phyloP scores from a whole-genome alignment of 345 rosid species.

The Mangifera indica region DNA sequence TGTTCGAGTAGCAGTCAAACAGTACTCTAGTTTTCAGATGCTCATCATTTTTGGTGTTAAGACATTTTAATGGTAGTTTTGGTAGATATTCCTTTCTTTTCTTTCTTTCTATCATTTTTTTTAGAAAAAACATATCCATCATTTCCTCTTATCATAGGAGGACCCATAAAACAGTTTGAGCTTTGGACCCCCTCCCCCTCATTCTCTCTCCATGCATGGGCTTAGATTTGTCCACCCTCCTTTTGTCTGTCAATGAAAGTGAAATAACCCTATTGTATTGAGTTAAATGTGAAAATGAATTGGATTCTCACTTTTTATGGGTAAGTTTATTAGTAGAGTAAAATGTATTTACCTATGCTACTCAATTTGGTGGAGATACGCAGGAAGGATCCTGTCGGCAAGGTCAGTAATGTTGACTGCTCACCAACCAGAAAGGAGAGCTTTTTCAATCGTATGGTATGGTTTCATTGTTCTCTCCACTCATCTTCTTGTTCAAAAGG shows the following conservation, averaged over 20 bases:
- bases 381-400: conserved; percentile 33
- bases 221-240: background rate
- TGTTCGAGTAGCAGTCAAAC: conserved; percentile 11
- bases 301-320: background rate
- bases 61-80: background rate
- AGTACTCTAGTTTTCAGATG: conserved; percentile 2
- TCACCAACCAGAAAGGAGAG: conserved; percentile 43
- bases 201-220: background rate
- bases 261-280: background rate
- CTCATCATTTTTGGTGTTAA: conserved; percentile 14
- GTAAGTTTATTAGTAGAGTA: conserved; percentile 11
- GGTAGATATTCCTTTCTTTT: background rate
- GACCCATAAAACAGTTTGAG: conserved; percentile 5
- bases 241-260: background rate
- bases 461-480: conserved; percentile 32
- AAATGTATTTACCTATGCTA: conserved; percentile 18
- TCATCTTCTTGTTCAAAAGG: conserved; percentile 27
- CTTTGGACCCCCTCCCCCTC: background rate
- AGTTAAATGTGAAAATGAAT: conserved; percentile 14
- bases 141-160: conserved; percentile 5
- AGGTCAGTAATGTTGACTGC: conserved; percentile 30
- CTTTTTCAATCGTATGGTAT: conserved; percentile 34
- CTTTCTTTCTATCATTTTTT: no score
- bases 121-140: background rate
- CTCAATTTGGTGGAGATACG: conserved; percentile 28